Base-by-base conservation (phyloP, 1,139 yeast species). In the Taphrina confusa region DNA sequence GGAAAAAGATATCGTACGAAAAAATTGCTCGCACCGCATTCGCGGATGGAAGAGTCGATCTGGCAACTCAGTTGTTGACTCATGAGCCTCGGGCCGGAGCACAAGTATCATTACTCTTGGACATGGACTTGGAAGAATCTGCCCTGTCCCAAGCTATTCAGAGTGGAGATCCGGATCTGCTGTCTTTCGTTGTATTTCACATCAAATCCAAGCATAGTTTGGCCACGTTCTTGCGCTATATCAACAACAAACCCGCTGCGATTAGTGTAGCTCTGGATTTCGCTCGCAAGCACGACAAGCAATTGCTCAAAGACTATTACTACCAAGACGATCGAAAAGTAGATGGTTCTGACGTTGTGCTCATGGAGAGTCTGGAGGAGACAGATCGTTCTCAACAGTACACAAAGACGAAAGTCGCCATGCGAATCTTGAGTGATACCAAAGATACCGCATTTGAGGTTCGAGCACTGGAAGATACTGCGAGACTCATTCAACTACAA, bases 21-120 rank as follows among this genome's bases (percentile, higher is more conserved):
- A 76, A 79, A 44, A 81, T 92, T 36, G 83, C 94, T 0, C 77
- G 78, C 16, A 77, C 81, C 25, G 96, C 97, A 0, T 83, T 80
- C 67, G 85, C 85, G 65, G 97, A 92, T 71, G 98, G 98, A 1
- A 76, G 97, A 34, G 72, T 79, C 3, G 77, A 78, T 27, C 73
- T 92, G 27, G 85, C 96, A 33, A 81, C 84, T 61, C 74, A 60
- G 49, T 45, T 66, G 28, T 62, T 87, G 2, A 80, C 83, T 58
- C 73, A 83, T 62, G 97, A 92, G 69, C 85, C 87, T 0, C 76
- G 84, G 3, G 79, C 86, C 0, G 76, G 77, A 1, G 78, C 80
- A 60, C 87, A 86, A 65, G 80, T 90, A 0, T 80, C 82, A 12
- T 76, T 85, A 61, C 76, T 88, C 45, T 71, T 90, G 39, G 82